Evolutionary conservation across 2,329 filamentous ascomycete species (phyloP).

Genomic region (Neoarthrinium moseri): DNA sequence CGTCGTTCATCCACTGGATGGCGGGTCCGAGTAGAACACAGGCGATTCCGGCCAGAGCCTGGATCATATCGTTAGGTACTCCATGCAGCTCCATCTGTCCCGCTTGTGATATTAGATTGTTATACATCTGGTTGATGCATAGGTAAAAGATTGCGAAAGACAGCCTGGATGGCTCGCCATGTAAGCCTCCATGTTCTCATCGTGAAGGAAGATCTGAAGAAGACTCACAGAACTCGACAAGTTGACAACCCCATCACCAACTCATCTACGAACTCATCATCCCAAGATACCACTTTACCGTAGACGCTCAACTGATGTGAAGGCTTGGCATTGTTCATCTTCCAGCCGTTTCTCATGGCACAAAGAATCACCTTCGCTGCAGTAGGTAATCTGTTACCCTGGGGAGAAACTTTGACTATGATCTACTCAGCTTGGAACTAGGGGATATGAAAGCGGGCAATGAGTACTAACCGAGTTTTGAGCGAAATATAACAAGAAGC

Average conservation of each 20-base stretch:
- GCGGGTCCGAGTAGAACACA: too few species aligned
- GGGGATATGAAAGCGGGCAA: too few species aligned
- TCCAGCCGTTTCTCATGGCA: neutral
- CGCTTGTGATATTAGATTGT: slow-evolving; percentile 65
- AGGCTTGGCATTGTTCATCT: neutral
- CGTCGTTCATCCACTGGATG: neutral
- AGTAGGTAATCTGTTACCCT: too few species aligned
- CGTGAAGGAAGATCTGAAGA: too few species aligned
- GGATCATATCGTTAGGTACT: slow-evolving; percentile 68
- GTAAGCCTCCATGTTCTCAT: too few species aligned
- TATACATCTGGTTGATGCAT: slow-evolving; percentile 66
- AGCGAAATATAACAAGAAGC: too few species aligned
- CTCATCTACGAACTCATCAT: neutral
- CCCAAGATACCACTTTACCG: neutral
- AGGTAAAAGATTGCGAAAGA: slow-evolving; percentile 68
- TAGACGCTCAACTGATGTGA: neutral
- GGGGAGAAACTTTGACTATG: too few species aligned
- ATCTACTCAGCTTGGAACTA: too few species aligned
- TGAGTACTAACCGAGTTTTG: too few species aligned
- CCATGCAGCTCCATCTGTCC: slow-evolving; percentile 58
- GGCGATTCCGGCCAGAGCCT: neutral
- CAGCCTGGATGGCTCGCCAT: slow-evolving; percentile 59
- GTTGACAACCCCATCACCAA: neutral
- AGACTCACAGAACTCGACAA: slow-evolving; percentile 3
- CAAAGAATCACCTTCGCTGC: too few species aligned